phyloP scores from a whole-genome alignment of 106 monocot genomes.

The Dendrobium chrysotoxum region DNA sequence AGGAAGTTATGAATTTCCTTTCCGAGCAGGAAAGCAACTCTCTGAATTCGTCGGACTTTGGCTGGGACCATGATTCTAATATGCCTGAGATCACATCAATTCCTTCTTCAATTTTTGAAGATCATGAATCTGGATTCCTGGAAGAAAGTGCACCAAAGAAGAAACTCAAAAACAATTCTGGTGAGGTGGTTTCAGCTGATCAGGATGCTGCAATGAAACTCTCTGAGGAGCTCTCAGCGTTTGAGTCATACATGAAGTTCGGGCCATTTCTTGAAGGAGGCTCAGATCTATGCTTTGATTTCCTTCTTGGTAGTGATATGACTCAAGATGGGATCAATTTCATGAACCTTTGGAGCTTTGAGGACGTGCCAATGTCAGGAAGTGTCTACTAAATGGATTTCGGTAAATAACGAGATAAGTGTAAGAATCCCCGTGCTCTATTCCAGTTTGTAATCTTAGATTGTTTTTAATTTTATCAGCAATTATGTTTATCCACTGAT shows the following conservation, averaged over 20 bases:
- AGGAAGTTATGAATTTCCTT: slow-evolving; percentile 16
- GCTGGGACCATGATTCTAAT: slow-evolving; percentile 26
- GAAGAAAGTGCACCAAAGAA: slow-evolving; percentile 19
- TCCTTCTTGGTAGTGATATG: slow-evolving; percentile 26
- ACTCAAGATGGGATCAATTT: slow-evolving; percentile 25
- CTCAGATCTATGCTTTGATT: slow-evolving; percentile 38
- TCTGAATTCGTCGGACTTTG: slow-evolving; percentile 20
- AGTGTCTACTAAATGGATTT: slow-evolving; percentile 15
- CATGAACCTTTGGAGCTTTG: slow-evolving; percentile 66
- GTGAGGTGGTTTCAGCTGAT: slow-evolving; percentile 19
- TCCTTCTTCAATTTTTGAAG: slow-evolving; percentile 18
- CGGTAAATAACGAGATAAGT: slow-evolving; percentile 10
- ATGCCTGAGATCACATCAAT: slow-evolving; percentile 37
- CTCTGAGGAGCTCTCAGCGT: slow-evolving; percentile 35
- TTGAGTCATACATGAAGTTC: slow-evolving; percentile 44
- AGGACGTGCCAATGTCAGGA: slow-evolving; percentile 38
- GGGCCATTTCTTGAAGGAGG: slow-evolving; percentile 35
- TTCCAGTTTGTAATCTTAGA: background rate
- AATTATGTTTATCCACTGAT: background rate
- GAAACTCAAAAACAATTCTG: slow-evolving; percentile 43
- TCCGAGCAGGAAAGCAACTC: slow-evolving; percentile 45
- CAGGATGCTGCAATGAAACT: slow-evolving; percentile 17
- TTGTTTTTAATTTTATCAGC: background rate
- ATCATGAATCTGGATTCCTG: slow-evolving; percentile 19
- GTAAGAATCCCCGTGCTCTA: background rate